phyloP scores from a whole-genome alignment of 495 filamentous ascomycete species.

The Arthonia radiata region DNA sequence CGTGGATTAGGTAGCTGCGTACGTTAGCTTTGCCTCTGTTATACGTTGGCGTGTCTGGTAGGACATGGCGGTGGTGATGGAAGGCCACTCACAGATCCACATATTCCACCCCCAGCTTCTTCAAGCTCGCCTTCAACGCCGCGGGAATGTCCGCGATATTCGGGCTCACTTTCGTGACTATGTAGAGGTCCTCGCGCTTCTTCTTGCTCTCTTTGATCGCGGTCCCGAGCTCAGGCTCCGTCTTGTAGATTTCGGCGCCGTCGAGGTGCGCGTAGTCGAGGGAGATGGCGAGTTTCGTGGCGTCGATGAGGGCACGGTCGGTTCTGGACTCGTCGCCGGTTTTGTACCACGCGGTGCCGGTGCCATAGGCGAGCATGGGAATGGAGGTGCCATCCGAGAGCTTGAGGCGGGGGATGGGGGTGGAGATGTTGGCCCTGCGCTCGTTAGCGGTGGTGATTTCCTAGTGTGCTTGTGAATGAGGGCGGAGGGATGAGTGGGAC shows the following conservation, averaged over 20 bases:
- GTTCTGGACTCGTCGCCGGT: slow-evolving; percentile 14
- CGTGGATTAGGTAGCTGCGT: slow-evolving; percentile 49
- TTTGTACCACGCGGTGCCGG: slow-evolving; percentile 37
- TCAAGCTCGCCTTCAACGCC: slow-evolving; percentile 44
- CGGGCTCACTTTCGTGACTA: slow-evolving; percentile 49
- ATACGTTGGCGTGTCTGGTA: slow-evolving; percentile 1
- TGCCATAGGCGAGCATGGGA: slow-evolving; percentile 53
- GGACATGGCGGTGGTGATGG: no score
- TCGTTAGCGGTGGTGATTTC: no score
- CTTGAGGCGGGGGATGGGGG: slow-evolving; percentile 24
- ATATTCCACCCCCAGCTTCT: slow-evolving; percentile 52
- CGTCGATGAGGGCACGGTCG: slow-evolving; percentile 29
- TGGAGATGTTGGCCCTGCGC: slow-evolving; percentile 14
- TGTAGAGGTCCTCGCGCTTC: slow-evolving; percentile 41
- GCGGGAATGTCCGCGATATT: slow-evolving; percentile 32
- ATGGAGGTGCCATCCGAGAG: slow-evolving; percentile 51
- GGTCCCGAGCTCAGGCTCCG: slow-evolving; percentile 48
- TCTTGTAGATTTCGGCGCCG: slow-evolving; percentile 62
- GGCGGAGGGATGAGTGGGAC: no score
- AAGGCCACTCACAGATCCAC: slow-evolving; percentile 46
- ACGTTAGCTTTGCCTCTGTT: neutral
- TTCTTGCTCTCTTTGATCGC: slow-evolving; percentile 46
- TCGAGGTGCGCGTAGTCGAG: slow-evolving; percentile 56
- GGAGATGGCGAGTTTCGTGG: slow-evolving; percentile 40
- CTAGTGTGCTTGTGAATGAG: no score